Evolutionary conservation across 2,329 filamentous ascomycete genomes (phyloP).

Genomic region (Fonsecaea erecta): DNA sequence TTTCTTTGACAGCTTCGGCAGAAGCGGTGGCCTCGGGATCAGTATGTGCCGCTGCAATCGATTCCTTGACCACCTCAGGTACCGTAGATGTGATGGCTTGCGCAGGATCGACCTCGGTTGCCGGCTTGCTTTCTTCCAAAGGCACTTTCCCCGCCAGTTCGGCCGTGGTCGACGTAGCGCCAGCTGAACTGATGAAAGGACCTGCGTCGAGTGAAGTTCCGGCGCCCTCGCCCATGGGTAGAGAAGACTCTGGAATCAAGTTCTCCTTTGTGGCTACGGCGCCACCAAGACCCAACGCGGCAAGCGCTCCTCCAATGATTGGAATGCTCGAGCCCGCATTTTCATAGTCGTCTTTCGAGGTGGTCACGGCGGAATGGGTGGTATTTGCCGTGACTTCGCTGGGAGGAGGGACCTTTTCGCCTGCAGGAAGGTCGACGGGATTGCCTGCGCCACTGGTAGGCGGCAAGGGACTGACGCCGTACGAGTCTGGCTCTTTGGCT

Average conservation of each 20-base stretch:
- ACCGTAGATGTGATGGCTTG: slow-evolving; percentile 54
- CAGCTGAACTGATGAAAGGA: slow-evolving; percentile 57
- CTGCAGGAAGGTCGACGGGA: slow-evolving; percentile 76
- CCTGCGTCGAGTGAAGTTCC: slow-evolving; percentile 57
- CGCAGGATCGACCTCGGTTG: slow-evolving; percentile 58
- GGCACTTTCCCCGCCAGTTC: slow-evolving; percentile 52
- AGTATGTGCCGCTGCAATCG: slow-evolving; percentile 57
- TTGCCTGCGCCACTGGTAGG: slow-evolving; percentile 68
- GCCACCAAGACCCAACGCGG: slow-evolving; percentile 49
- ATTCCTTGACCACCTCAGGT: slow-evolving; percentile 52
- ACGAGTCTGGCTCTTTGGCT: slow-evolving; percentile 29
- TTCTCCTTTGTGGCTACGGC: slow-evolving; percentile 63
- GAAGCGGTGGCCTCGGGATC: slow-evolving; percentile 74
- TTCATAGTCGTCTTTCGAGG: slow-evolving; percentile 86
- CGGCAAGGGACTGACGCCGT: slow-evolving; percentile 62
- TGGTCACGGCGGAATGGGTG: slow-evolving; percentile 66
- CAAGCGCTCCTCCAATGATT: slow-evolving; percentile 49
- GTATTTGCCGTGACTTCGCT: slow-evolving; percentile 69
- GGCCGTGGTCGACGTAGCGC: slow-evolving; percentile 53
- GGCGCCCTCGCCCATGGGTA: slow-evolving; percentile 64
- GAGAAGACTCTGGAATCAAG: slow-evolving; percentile 80
- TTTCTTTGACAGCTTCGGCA: slow-evolving; percentile 71
- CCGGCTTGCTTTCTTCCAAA: slow-evolving; percentile 56
- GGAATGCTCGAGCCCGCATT: slow-evolving; percentile 62
- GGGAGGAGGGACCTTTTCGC: slow-evolving; percentile 73